A percentile compares a stretch with the other conserved stretches of the same genome.
Evolutionary conservation across 1,284 basidiomycete species (phyloP).

Genomic region (Malassezia arunalokei): DNA sequence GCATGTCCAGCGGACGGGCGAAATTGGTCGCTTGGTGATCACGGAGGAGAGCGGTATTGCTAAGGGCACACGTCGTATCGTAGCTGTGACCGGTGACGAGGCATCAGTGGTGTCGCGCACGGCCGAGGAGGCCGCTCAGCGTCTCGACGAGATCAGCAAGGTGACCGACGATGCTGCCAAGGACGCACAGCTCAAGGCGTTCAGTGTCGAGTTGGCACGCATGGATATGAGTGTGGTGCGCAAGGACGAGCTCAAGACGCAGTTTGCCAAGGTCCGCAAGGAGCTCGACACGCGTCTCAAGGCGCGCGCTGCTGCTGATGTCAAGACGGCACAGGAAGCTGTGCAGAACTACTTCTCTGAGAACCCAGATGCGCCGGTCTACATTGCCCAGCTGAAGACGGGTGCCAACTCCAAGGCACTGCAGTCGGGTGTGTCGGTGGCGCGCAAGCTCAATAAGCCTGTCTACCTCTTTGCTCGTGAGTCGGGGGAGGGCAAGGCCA

Average conservation of each 20-base stretch:
- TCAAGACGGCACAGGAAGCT: conserved; percentile 69
- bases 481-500: conserved; percentile 48
- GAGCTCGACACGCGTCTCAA: conserved; percentile 74
- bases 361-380: conserved; percentile 59
- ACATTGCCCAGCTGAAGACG: conserved; percentile 57
- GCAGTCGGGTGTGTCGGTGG: conserved; percentile 62
- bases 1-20: conserved; percentile 84
- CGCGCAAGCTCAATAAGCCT: conserved; percentile 67
- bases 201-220: conserved; percentile 75
- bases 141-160: conserved; percentile 58
- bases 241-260: conserved; percentile 70
- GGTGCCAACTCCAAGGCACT: conserved; percentile 51
- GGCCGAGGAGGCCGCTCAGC: conserved; percentile 58
- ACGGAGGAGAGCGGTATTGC: conserved; percentile 93
- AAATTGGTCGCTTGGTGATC: conserved; percentile 89
- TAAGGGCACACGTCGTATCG: conserved; percentile 88
- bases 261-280: conserved; percentile 61
- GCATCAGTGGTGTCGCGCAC: conserved; percentile 66
- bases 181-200: conserved; percentile 70
- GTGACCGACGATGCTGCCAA: conserved; percentile 62
- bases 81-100: conserved; percentile 87
- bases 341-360: conserved; percentile 60
- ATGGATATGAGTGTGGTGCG: conserved; percentile 73
- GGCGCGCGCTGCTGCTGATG: conserved; percentile 64
- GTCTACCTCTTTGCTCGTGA: conserved; percentile 80